Evolutionary conservation across 352 stramenopile genomes (phyloP).

Genomic region (Globisporangium splendens): DNA sequence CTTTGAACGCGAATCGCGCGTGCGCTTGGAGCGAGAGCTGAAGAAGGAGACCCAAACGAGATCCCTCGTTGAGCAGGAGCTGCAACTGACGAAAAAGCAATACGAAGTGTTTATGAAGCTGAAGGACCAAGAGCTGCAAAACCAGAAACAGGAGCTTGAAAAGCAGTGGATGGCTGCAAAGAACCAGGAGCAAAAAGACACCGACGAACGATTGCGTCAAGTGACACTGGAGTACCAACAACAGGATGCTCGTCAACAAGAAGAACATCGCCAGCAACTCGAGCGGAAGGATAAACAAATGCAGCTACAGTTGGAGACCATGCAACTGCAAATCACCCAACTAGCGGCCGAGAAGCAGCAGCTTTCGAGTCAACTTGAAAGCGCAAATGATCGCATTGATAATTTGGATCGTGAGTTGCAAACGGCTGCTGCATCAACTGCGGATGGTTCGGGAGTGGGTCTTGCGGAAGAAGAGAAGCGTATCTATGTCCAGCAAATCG

Average conservation of each 20-base stretch:
- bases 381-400: constrained; percentile 21
- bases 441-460: constrained; percentile 10
- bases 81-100: constrained; percentile 72
- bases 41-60: constrained; percentile 53
- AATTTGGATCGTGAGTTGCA: constrained; percentile 31
- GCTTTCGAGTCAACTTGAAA: constrained; percentile 24
- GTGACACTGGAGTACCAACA: constrained; percentile 27
- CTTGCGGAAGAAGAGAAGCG: constrained; percentile 49
- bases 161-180: constrained; percentile 31
- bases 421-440: constrained; percentile 7
- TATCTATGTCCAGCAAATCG: constrained; percentile 52
- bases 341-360: constrained; percentile 24
- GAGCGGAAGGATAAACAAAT: constrained; percentile 29
- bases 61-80: constrained; percentile 61
- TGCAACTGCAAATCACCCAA: constrained; percentile 23
- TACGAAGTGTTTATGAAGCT: constrained; percentile 59
- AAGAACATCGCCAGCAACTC: constrained; percentile 33
- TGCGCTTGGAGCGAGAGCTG: constrained; percentile 56
- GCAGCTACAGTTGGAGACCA: constrained; percentile 34
- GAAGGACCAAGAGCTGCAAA: constrained; percentile 51
- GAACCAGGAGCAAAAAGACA: constrained; percentile 29
- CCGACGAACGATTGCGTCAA: constrained; percentile 41
- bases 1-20: constrained; percentile 60
- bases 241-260: constrained; percentile 20
- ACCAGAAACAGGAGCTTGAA: constrained; percentile 38